phyloP scores from a whole-genome alignment of 345 rosid species.

The Murraya paniculata region DNA sequence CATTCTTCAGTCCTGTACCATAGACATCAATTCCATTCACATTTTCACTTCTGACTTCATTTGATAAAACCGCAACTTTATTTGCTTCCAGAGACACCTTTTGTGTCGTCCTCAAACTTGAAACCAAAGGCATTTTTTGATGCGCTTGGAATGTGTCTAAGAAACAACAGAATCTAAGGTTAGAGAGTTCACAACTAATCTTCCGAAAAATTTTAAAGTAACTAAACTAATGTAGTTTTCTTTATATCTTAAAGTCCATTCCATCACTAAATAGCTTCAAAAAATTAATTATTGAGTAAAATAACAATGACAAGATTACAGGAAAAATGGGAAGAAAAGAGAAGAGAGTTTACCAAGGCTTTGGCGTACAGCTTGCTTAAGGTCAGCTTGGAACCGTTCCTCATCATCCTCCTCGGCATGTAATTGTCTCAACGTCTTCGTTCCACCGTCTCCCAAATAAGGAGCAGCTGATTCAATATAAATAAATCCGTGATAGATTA shows the following conservation, averaged over 20 bases:
- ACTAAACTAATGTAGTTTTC: constrained; percentile 2
- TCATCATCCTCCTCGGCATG: constrained; percentile 87
- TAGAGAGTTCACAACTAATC: constrained; percentile 4
- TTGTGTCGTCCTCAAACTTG: constrained; percentile 34
- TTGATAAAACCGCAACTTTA: constrained; percentile 27
- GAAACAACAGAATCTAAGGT: constrained; percentile 25
- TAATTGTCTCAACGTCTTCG: constrained; percentile 70
- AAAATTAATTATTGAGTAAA: constrained; percentile 1
- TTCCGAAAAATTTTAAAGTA: not conserved
- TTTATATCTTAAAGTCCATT: not conserved
- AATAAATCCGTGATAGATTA: constrained; percentile 19
- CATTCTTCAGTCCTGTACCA: constrained; percentile 92
- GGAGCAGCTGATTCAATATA: constrained; percentile 25
- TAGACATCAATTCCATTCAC: constrained; percentile 38
- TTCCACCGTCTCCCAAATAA: constrained; percentile 41
- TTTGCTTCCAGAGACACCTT: constrained; percentile 29
- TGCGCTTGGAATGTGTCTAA: constrained; percentile 68
- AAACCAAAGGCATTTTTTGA: constrained; percentile 32
- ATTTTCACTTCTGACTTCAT: constrained; percentile 31
- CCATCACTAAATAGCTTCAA: not conserved
- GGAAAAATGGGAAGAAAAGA: constrained; percentile 8
- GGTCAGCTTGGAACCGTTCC: constrained; percentile 94
- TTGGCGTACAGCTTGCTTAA: constrained; percentile 74
- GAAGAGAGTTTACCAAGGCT: constrained; percentile 65
- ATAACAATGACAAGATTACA: not conserved